Conservation (phyloP, 257 asterid species). For the Fraxinus anomala region DNA sequence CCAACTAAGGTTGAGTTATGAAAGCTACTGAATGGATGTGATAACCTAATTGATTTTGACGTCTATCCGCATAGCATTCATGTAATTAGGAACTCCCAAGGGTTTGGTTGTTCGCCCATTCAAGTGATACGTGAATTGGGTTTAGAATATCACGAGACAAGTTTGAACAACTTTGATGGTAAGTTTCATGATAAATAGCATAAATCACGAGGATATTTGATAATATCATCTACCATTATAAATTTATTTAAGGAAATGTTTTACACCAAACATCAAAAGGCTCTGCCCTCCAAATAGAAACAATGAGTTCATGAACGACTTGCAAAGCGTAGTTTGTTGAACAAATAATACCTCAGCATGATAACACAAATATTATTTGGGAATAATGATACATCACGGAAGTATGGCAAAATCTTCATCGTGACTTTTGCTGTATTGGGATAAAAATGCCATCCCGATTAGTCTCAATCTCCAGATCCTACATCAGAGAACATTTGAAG, state of each 20-base stretch:
- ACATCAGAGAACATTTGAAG: conserved; percentile 1
- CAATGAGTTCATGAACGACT: background rate
- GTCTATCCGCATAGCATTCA: background rate
- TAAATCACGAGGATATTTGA: background rate
- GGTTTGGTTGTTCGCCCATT: too few species aligned
- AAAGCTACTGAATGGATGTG: conserved; percentile 15
- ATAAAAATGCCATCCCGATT: conserved; percentile 11
- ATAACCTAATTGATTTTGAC: background rate
- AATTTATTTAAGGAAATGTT: background rate
- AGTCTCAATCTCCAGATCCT: conserved; percentile 7
- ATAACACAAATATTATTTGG: conserved; percentile 14
- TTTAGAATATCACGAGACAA: background rate
- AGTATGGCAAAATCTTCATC: background rate
- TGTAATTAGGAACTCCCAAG: too few species aligned
- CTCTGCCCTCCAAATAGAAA: background rate
- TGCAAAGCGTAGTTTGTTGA: background rate
- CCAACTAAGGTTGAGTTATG: conserved; percentile 26
- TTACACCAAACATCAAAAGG: conserved; percentile 3
- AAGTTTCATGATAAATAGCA: background rate
- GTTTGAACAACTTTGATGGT: background rate
- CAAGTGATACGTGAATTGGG: too few species aligned
- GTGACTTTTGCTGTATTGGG: conserved; percentile 5
- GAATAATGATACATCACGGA: conserved; percentile 21
- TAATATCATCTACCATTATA: conserved; percentile 2
- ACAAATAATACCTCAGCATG: conserved; percentile 8